A percentile compares a stretch with the other conserved stretches of the same genome.
phyloP scores from a whole-genome alignment of 768 basidiomycete species.

The Suillus paluster region DNA sequence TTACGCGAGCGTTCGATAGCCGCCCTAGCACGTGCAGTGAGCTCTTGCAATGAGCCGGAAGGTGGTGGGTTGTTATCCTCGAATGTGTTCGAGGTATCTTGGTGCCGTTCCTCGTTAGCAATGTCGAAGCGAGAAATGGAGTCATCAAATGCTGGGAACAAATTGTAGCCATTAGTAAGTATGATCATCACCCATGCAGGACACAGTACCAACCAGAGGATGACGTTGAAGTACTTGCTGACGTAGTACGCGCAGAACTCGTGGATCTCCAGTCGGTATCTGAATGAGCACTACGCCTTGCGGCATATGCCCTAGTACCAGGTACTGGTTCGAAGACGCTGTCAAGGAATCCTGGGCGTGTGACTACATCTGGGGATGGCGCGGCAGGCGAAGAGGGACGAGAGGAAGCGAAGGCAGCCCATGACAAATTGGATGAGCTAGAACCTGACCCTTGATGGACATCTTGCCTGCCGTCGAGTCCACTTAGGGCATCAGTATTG shows the following conservation, averaged over 20 bases:
- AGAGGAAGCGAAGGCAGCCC: background rate
- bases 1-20: background rate
- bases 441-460: background rate
- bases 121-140: background rate
- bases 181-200: background rate
- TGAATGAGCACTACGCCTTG: background rate
- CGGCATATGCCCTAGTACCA: background rate
- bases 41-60: background rate
- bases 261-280: background rate
- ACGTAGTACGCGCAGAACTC: slow-evolving; percentile 2
- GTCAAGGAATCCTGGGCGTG: background rate
- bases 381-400: background rate
- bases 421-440: background rate
- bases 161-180: too few relatives aligned
- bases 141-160: background rate
- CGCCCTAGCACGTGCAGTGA: background rate
- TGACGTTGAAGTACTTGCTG: background rate
- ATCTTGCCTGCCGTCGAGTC: background rate
- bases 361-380: background rate
- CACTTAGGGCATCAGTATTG: background rate
- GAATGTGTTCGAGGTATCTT: background rate
- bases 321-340: background rate
- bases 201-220: background rate
- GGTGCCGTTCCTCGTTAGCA: background rate
- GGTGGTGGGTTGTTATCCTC: background rate